A percentile compares a stretch with the other conserved stretches of the same genome.
Conservation (phyloP, 2,329 filamentous ascomycete genomes). For the Scytalidium lignicola region DNA sequence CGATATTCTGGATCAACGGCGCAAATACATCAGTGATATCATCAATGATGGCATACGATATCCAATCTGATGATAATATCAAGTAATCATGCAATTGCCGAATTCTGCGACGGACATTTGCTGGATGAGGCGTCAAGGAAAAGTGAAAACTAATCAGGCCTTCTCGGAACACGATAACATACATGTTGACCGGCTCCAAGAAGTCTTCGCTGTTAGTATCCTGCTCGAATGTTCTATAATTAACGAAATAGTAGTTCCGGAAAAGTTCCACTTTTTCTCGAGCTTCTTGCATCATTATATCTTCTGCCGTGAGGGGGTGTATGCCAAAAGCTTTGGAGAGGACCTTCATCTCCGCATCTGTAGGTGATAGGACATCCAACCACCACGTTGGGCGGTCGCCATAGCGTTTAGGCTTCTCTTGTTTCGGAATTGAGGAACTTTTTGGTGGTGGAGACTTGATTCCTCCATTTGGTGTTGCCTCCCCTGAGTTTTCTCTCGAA, state of each 20-base stretch:
- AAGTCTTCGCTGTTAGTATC: slow-evolving; percentile 85
- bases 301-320: slow-evolving; percentile 89
- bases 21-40: slow-evolving; percentile 97
- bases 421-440: slow-evolving; percentile 34
- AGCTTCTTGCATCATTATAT: slow-evolving; percentile 95
- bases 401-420: slow-evolving; percentile 47
- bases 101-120: slow-evolving; percentile 90
- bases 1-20: slow-evolving; percentile 85
- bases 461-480: slow-evolving; percentile 17
- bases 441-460: slow-evolving; percentile 11
- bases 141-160: slow-evolving; percentile 97
- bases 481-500: slow-evolving; percentile 15
- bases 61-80: slow-evolving; percentile 92
- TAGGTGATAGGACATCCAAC: slow-evolving; percentile 88
- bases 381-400: slow-evolving; percentile 93
- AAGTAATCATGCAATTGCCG: slow-evolving; percentile 92
- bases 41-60: slow-evolving; percentile 95
- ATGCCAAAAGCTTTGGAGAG: slow-evolving; percentile 91
- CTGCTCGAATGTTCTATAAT: slow-evolving; percentile 96
- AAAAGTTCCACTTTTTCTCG: slow-evolving; percentile 98
- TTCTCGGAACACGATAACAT: slow-evolving; percentile 93
- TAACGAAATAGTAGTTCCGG: slow-evolving; percentile 97
- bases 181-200: slow-evolving; percentile 94
- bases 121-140: slow-evolving; percentile 90
- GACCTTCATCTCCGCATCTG: slow-evolving; percentile 92